These are phyloP conservation scores for Novymonas esmeraldas DNA, from an alignment of 208 protist species.

Conservation along the genomic window DNA sequence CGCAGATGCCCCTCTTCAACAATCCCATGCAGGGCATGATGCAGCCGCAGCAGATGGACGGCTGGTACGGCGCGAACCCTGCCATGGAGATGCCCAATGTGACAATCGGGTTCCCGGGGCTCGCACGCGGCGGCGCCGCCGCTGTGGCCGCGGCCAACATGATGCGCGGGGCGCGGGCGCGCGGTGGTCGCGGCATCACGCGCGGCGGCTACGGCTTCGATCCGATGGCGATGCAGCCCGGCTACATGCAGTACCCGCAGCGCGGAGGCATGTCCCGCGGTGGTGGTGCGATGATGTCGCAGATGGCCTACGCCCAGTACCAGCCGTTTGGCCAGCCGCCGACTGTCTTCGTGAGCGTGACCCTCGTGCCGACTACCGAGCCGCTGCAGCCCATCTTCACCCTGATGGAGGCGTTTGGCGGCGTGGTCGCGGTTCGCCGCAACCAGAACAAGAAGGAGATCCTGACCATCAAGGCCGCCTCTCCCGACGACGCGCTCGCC, in stretches of 20 bases:
- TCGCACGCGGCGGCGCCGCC: constrained; percentile 10
- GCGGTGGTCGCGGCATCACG: constrained; percentile 39
- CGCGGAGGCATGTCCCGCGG: constrained; percentile 29
- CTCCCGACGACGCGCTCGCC: constrained; percentile 72
- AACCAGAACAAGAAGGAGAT: constrained; percentile 91
- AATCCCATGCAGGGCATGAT: constrained; percentile 25
- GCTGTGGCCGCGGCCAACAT: constrained; percentile 11
- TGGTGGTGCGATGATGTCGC: constrained; percentile 44
- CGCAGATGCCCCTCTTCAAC: constrained; percentile 33
- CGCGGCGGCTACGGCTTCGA: constrained; percentile 41
- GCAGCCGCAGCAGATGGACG: constrained; percentile 29
- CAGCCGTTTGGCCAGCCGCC: constrained; percentile 36
- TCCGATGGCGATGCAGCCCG: constrained; percentile 31
- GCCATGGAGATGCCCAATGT: constrained; percentile 27
- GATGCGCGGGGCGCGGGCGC: constrained; percentile 32
- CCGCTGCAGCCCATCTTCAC: constrained; percentile 85
- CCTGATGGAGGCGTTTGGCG: constrained; percentile 86
- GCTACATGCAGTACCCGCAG: constrained; percentile 17
- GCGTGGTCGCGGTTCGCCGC: constrained; percentile 84
- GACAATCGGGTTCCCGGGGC: constrained; percentile 22
- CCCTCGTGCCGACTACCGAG: constrained; percentile 71
- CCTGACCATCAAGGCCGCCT: constrained; percentile 86
- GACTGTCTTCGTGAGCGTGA: constrained; percentile 84
- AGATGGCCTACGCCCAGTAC: constrained; percentile 31
- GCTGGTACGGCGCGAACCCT: constrained; percentile 28